Evolutionary conservation across 2,329 filamentous ascomycete species (phyloP).

Genomic region (Cryphonectria parasitica): DNA sequence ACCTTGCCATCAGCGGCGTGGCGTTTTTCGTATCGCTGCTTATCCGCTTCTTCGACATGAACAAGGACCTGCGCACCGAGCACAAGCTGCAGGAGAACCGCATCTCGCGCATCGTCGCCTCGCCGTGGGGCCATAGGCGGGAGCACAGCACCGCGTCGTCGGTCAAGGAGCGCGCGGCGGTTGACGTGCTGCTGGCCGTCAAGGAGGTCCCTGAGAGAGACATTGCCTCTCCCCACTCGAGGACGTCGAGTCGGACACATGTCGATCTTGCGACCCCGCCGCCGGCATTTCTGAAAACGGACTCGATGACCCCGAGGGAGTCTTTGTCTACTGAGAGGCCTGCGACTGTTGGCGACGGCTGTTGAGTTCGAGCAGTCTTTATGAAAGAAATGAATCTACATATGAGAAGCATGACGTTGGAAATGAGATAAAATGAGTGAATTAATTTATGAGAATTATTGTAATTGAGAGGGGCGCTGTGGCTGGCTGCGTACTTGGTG

Average conservation of each 20-base stretch:
- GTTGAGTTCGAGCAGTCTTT: neutral
- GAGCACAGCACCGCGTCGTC: neutral
- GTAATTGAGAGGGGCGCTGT: neutral
- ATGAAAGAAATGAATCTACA: neutral
- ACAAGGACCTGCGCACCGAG: constrained; percentile 51
- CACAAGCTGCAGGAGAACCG: constrained; percentile 47
- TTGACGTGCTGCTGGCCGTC: neutral
- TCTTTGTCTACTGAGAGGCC: neutral
- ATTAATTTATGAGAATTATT: neutral
- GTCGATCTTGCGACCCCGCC: neutral
- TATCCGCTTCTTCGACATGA: constrained; percentile 54
- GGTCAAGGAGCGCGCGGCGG: neutral
- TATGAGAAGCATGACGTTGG: neutral
- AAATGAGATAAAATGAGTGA: neutral
- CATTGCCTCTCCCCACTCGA: neutral
- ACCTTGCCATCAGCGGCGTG: constrained; percentile 53
- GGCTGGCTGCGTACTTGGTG: neutral
- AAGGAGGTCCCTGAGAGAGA: neutral
- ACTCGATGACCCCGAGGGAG: neutral
- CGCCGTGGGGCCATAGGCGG: constrained; percentile 12
- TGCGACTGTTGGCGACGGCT: neutral
- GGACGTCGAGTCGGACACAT: neutral
- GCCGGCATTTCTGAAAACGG: neutral
- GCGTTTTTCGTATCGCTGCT: constrained; percentile 56
- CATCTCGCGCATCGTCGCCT: constrained; percentile 23